Evolutionary conservation across 2,329 filamentous ascomycete species (phyloP).

Genomic region (Mollisiaceae sp.): DNA sequence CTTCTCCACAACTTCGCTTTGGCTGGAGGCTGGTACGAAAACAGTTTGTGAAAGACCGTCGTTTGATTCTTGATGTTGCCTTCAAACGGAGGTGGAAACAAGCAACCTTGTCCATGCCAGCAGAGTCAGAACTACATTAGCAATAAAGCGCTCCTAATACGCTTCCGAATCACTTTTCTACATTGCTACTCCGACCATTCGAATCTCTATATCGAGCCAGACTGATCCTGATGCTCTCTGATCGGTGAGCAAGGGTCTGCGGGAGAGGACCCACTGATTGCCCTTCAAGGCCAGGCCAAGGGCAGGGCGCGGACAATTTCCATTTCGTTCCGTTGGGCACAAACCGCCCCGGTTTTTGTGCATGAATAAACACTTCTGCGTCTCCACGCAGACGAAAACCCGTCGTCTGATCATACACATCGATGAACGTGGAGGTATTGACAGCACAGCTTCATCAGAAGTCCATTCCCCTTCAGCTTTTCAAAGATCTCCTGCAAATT

Average conservation of each 20-base stretch:
- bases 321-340: slow-evolving; percentile 1
- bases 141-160: not conserved
- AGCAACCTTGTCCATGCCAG: not conserved
- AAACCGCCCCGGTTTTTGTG: not conserved
- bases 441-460: not conserved
- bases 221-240: not conserved
- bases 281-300: not conserved
- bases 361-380: not conserved
- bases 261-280: slow-evolving; percentile 5
- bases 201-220: not conserved
- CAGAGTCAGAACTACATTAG: slow-evolving; percentile 6
- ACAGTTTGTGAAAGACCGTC: not conserved
- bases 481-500: slow-evolving; percentile 50
- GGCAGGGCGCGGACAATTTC: slow-evolving; percentile 5
- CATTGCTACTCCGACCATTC: not conserved
- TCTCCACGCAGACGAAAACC: not conserved
- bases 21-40: not conserved
- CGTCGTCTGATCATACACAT: not conserved
- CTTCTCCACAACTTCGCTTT: slow-evolving; percentile 1
- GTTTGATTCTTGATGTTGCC: not conserved
- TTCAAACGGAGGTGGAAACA: not conserved
- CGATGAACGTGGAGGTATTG: not conserved
- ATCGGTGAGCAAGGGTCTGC: slow-evolving; percentile 5
- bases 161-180: not conserved
- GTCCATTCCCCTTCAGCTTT: not conserved